Evolutionary conservation across 2,329 filamentous ascomycete genomes (phyloP).

Genomic region (Xylaria sp.): DNA sequence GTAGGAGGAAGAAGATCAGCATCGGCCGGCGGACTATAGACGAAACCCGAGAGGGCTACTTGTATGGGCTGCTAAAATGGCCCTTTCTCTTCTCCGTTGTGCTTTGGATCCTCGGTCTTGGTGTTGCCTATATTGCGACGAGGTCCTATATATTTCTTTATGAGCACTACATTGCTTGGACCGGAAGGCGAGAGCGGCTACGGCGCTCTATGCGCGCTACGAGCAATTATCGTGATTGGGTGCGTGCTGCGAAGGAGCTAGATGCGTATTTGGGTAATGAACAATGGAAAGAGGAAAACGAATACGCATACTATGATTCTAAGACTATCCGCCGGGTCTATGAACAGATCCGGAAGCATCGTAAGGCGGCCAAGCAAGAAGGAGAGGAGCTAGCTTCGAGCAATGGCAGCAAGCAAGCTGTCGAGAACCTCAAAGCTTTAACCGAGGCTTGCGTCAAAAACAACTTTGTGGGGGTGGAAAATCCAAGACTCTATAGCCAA

Average conservation of each 20-base stretch:
- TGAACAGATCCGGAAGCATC: conserved; percentile 75
- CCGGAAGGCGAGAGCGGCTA: conserved; percentile 78
- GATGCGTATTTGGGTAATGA: conserved; percentile 85
- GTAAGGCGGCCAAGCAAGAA: conserved; percentile 66
- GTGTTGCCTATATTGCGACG: conserved; percentile 79
- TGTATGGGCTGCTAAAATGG: conserved; percentile 92
- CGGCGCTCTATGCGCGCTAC: conserved; percentile 76
- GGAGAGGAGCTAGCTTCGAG: conserved; percentile 53
- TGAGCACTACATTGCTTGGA: conserved; percentile 91
- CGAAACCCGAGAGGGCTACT: conserved; percentile 92
- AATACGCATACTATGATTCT: conserved; percentile 87
- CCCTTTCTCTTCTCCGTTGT: conserved; percentile 83
- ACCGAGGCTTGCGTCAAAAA: conserved; percentile 95
- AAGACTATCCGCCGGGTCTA: conserved; percentile 82
- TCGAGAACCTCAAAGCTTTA: conserved; percentile 80
- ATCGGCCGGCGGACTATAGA: conserved; percentile 75
- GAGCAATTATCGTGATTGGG: conserved; percentile 84
- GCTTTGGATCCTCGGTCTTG: conserved; percentile 81
- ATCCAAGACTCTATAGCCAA: conserved; percentile 92
- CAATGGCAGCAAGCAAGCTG: conserved; percentile 57
- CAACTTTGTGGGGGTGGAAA: conserved; percentile 96
- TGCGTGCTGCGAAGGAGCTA: conserved; percentile 78
- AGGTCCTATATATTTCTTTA: conserved; percentile 91
- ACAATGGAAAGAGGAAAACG: conserved; percentile 80
- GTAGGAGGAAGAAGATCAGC: conserved; percentile 52